Percentiles rank a stretch among this genome's conserved stretches.
phyloP scores from a whole-genome alignment of 2,329 filamentous ascomycete species.

The Alternaria sp. region DNA sequence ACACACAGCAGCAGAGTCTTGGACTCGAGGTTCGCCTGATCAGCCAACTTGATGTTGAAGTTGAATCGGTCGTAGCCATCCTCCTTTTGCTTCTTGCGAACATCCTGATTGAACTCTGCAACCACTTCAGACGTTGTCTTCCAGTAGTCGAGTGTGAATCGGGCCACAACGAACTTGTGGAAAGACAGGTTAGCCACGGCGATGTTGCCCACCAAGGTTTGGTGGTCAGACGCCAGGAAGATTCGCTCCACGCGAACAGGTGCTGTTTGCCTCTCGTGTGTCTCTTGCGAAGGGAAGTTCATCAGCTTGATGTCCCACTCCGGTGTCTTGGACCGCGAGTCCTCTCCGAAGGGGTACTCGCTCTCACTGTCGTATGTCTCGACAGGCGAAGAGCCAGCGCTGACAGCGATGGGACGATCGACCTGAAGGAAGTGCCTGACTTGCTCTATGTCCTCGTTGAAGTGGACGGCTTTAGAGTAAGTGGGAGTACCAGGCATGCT shows the following conservation, averaged over 20 bases:
- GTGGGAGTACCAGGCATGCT: slow-evolving; percentile 98
- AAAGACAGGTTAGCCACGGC: slow-evolving; percentile 89
- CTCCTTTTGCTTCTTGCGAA: slow-evolving; percentile 68
- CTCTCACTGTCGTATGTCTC: slow-evolving; percentile 85
- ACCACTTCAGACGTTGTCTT: slow-evolving; percentile 95
- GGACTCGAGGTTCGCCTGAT: slow-evolving; percentile 86
- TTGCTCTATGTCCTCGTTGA: slow-evolving; percentile 94
- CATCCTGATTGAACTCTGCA: slow-evolving; percentile 85
- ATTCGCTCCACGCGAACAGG: slow-evolving; percentile 85
- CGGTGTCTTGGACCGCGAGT: slow-evolving; percentile 54
- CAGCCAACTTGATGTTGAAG: slow-evolving; percentile 91
- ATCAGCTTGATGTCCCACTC: slow-evolving; percentile 88
- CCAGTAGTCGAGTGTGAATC: slow-evolving; percentile 98
- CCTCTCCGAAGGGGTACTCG: slow-evolving; percentile 83
- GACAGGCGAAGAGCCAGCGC: slow-evolving; percentile 88
- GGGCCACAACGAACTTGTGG: slow-evolving; percentile 84
- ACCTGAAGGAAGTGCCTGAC: slow-evolving; percentile 95
- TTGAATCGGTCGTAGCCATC: slow-evolving; percentile 85
- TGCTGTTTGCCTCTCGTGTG: slow-evolving; percentile 65
- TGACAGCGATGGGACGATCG: slow-evolving; percentile 93
- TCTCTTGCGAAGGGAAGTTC: slow-evolving; percentile 76
- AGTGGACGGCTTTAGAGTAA: slow-evolving; percentile 97
- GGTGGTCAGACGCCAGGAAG: slow-evolving; percentile 86
- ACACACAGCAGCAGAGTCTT: slow-evolving; percentile 95
- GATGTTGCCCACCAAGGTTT: slow-evolving; percentile 81